Conservation (phyloP, 2,329 filamentous ascomycete species). For the Coniochaeta hoffmannii region DNA sequence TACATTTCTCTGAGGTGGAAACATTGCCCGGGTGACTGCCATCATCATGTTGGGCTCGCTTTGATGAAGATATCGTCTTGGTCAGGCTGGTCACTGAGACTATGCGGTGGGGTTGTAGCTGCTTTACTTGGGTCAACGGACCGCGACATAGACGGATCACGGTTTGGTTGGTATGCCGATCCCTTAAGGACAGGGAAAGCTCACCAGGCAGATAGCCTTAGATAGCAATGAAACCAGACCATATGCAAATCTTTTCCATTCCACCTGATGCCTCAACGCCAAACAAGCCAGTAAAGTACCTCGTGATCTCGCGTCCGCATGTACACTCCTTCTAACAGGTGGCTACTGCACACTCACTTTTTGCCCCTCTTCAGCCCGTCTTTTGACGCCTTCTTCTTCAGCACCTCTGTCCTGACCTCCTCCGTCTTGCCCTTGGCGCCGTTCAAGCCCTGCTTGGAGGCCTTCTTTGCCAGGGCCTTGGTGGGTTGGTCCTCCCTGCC, state of each 20-base stretch:
- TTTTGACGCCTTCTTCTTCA: constrained; percentile 14
- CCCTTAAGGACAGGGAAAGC: background rate
- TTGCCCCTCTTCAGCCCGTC: constrained; percentile 5
- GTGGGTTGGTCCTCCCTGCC: constrained; percentile 5
- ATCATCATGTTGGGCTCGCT: too few relatives aligned
- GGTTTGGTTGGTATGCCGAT: background rate
- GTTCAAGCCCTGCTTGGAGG: constrained; percentile 10
- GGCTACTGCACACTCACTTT: constrained; percentile 4
- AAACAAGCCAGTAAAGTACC: background rate
- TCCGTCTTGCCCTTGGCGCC: constrained; percentile 11
- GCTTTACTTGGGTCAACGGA: too few relatives aligned
- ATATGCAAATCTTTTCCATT: background rate
- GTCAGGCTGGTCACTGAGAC: too few relatives aligned
- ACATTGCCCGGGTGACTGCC: too few relatives aligned
- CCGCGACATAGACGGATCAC: too few relatives aligned
- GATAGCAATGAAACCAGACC: background rate
- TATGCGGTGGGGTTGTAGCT: too few relatives aligned
- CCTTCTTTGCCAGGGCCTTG: constrained; percentile 13
- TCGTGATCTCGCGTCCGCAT: background rate
- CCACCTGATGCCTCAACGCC: background rate
- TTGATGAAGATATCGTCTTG: too few relatives aligned
- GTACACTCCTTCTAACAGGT: background rate
- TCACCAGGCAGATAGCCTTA: background rate
- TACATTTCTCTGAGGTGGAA: too few relatives aligned
- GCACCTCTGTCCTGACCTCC: constrained; percentile 15